Base-by-base conservation (phyloP, 441 rosid genomes). In the Populus hybrid region DNA sequence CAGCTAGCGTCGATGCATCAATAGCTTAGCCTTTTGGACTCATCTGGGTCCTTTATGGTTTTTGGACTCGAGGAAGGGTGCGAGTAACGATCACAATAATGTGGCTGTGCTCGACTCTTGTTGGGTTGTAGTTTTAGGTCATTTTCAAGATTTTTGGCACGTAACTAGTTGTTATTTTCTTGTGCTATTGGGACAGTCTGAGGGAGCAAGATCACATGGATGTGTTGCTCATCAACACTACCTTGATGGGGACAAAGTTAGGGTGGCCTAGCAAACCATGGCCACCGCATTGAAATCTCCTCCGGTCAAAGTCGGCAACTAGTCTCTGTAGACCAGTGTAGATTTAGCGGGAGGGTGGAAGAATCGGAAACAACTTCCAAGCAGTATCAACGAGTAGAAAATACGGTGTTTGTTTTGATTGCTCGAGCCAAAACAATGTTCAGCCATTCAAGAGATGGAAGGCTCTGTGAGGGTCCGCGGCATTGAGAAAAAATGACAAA, bases 171-270 rank as follows among this genome's bases (percentile, higher is more conserved):
- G 5, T 36, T 24, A 36, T 64, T 28, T 64, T 46, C 59, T 23
- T 18, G 67, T 11, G 28, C 20, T n/a, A 26, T 3, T 20, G 14
- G 70, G 66, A 10, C 28, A 63, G 4, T 18, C 7, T 10, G 72
- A 74, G 83, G 78, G 73, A 36, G 77, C 83, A 80, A 67, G 53
- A 71, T 71, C 85, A 83, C 83, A 57, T 83, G 85, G 4, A 7
- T 67, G 35, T 80, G 85, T 80, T 72, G 64, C 72, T 34, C 35
- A 75, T 74, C 42, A 67, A n/a, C 57, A 20, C 69, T n/a, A 36
- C 42, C 35, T 77, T 34, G 79, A 74, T 34, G 35, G 59, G n/a
- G 79, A 80, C 75, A 42, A 57, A n/a, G 63, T 61, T 67, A n/a
- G 74, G 28, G 23, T n/a, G 67, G 67, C 36, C 8, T 24, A 5